Evolutionary conservation across 192 early-diverging fungal genomes (phyloP).

Genomic region (Backusella tarrabulga): DNA sequence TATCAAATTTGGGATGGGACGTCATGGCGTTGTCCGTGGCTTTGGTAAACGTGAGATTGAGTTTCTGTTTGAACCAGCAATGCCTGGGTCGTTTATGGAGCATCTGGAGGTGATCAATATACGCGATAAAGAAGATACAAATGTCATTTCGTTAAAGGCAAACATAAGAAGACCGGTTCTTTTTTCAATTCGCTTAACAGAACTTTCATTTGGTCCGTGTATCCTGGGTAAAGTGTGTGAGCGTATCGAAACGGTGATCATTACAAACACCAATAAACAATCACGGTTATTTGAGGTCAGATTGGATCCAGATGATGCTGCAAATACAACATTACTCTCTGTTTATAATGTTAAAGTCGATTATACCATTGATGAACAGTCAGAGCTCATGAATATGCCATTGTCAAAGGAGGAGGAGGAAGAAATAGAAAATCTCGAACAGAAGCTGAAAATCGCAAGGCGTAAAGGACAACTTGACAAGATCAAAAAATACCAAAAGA

Average conservation of each 20-base stretch:
- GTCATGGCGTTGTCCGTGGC: conserved; percentile 85
- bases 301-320: conserved; percentile 63
- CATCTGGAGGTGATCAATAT: conserved; percentile 85
- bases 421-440: conserved; percentile 93
- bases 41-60: conserved; percentile 89
- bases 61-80: conserved; percentile 87
- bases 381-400: conserved; percentile 36
- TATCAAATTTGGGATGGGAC: conserved; percentile 69
- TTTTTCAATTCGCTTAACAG: conserved; percentile 73
- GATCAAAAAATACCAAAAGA: conserved; percentile 76
- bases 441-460: conserved; percentile 94
- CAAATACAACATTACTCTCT: conserved; percentile 41
- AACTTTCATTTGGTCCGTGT: conserved; percentile 76
- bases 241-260: conserved; percentile 58
- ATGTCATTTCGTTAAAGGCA: conserved; percentile 83
- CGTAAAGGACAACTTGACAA: conserved; percentile 88
- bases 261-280: conserved; percentile 83
- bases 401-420: conserved; percentile 77
- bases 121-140: conserved; percentile 76
- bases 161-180: conserved; percentile 81
- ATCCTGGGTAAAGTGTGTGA: conserved; percentile 48
- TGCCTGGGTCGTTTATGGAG: conserved; percentile 85
- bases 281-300: conserved; percentile 74
- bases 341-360: conserved; percentile 45
- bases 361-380: conserved; percentile 56